phyloP scores from a whole-genome alignment of 2,329 filamentous ascomycete species.

The Gnomoniopsis smithogilvyi region DNA sequence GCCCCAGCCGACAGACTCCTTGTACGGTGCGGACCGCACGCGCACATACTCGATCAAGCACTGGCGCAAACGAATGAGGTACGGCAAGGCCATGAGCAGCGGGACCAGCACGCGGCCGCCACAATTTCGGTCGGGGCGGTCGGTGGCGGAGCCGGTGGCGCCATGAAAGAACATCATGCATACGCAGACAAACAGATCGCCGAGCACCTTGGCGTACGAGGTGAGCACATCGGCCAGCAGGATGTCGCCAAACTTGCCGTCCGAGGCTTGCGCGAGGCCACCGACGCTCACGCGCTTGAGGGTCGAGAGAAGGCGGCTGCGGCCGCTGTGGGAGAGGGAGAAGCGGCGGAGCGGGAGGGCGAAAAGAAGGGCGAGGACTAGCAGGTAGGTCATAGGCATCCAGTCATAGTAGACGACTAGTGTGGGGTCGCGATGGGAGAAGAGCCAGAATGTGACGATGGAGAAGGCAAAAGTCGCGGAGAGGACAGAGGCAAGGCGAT shows the following conservation, averaged over 20 bases:
- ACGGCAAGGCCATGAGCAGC: constrained; percentile 78
- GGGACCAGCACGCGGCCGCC: constrained; percentile 79
- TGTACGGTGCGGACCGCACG: constrained; percentile 56
- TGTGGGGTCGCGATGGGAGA: constrained; percentile 67
- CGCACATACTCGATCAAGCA: constrained; percentile 85
- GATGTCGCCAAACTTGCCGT: constrained; percentile 94
- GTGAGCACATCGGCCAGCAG: constrained; percentile 91
- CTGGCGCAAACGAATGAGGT: constrained; percentile 82
- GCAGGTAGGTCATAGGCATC: constrained; percentile 80
- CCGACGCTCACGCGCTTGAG: constrained; percentile 78
- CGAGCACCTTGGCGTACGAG: constrained; percentile 89
- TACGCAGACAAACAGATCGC: constrained; percentile 80
- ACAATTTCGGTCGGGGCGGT: constrained; percentile 75
- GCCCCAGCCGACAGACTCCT: constrained; percentile 65
- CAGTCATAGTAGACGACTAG: constrained; percentile 78
- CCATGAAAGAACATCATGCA: constrained; percentile 79
- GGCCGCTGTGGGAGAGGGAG: constrained; percentile 61
- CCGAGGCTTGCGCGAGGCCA: constrained; percentile 78
- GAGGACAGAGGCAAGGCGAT: constrained; percentile 77
- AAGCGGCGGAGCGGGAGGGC: constrained; percentile 67
- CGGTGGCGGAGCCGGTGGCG: constrained; percentile 68
- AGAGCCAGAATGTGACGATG: constrained; percentile 77
- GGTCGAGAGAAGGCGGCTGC: constrained; percentile 71
- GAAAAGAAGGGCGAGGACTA: constrained; percentile 68
- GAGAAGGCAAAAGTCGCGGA: constrained; percentile 68